These are phyloP conservation scores for Castanea mollissima DNA, from an alignment of 306 rosid species.

Conservation along the genomic window DNA sequence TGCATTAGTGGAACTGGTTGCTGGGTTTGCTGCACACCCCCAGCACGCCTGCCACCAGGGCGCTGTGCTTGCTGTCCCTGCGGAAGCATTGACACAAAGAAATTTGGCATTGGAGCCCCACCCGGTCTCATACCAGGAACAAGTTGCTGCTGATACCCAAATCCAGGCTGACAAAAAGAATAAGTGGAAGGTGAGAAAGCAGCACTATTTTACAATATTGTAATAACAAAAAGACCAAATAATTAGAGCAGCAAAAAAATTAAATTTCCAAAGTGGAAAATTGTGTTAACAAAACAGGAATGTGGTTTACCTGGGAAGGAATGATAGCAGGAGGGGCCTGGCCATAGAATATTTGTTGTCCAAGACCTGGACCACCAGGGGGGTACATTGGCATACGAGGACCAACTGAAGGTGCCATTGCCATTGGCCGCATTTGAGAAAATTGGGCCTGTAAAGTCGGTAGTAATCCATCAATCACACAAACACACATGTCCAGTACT, in stretches of 20 bases:
- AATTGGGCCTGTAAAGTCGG: slow-evolving; percentile 74
- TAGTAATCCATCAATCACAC: slow-evolving; percentile 7
- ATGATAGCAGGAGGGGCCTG: slow-evolving; percentile 97
- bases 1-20: slow-evolving; percentile 90
- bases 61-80: slow-evolving; percentile 97
- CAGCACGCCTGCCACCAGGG: slow-evolving; percentile 93
- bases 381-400: slow-evolving; percentile 98
- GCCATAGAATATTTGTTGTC: slow-evolving; percentile 94
- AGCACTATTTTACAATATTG: background rate
- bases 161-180: slow-evolving; percentile 68
- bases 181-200: slow-evolving; percentile 8
- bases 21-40: slow-evolving; percentile 80
- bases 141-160: slow-evolving; percentile 97
- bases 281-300: background rate
- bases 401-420: slow-evolving; percentile 84
- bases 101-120: slow-evolving; percentile 92
- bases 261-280: background rate
- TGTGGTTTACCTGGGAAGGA: slow-evolving; percentile 84
- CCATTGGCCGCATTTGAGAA: slow-evolving; percentile 89
- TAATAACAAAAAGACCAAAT: background rate
- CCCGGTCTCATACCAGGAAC: slow-evolving; percentile 99
- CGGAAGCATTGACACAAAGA: slow-evolving; percentile 95
- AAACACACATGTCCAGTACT: background rate
- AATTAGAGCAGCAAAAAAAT: background rate
- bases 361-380: slow-evolving; percentile 94